Evolutionary conservation across 2,329 filamentous ascomycete genomes (phyloP).

Genomic region (Escovopsis weberi): DNA sequence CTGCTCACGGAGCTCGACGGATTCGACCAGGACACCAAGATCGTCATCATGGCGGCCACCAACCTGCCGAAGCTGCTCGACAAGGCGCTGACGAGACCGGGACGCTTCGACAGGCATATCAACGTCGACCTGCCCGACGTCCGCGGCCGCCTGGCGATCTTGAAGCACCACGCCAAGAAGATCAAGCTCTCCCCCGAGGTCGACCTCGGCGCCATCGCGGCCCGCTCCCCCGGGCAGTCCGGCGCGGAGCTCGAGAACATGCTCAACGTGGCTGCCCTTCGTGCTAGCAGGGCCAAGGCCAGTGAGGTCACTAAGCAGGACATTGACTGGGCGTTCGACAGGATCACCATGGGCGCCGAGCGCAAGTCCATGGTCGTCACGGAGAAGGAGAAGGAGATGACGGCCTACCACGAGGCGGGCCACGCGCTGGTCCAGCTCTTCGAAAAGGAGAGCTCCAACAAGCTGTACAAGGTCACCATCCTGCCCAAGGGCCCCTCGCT

Average conservation of each 20-base stretch:
- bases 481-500: conserved; percentile 78
- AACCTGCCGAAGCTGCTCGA: conserved; percentile 92
- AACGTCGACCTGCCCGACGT: conserved; percentile 83
- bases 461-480: conserved; percentile 94
- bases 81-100: conserved; percentile 85
- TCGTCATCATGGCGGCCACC: conserved; percentile 91
- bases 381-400: conserved; percentile 86
- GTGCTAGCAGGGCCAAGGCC: conserved; percentile 78
- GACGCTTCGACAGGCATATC: conserved; percentile 90
- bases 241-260: conserved; percentile 94
- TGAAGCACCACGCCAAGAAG: conserved; percentile 88
- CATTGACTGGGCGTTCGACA: conserved; percentile 96
- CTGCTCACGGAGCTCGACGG: conserved; percentile 93
- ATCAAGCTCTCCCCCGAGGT: conserved; percentile 70
- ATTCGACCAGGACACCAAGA: conserved; percentile 85
- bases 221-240: conserved; percentile 80
- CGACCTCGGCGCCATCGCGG: conserved; percentile 69
- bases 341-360: conserved; percentile 94
- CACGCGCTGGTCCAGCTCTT: conserved; percentile 85
- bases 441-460: conserved; percentile 53
- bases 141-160: conserved; percentile 78
- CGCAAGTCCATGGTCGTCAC: conserved; percentile 78
- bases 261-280: conserved; percentile 89
- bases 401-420: conserved; percentile 92
- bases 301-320: conserved; percentile 61